phyloP scores from a whole-genome alignment of 441 rosid genomes.

The Kokia cookei region DNA sequence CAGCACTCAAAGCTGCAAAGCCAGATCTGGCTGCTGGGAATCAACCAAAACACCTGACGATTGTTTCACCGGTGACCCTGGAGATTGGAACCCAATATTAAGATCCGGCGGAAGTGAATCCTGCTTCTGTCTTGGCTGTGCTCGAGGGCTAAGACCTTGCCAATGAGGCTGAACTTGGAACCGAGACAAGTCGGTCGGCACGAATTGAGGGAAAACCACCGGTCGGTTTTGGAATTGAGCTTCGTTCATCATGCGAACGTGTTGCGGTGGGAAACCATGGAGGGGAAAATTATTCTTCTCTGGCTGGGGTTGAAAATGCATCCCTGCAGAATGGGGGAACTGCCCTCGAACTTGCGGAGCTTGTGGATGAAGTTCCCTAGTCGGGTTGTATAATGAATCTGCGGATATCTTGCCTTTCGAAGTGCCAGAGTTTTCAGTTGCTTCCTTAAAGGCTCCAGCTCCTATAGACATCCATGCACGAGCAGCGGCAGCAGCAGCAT shows the following conservation, averaged over 20 bases:
- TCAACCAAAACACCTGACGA: constrained; percentile 67
- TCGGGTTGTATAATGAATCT: constrained; percentile 57
- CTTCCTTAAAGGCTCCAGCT: constrained; percentile 54
- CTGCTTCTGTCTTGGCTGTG: constrained; percentile 54
- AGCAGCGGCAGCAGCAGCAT: constrained; percentile 71
- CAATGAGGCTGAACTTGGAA: constrained; percentile 60
- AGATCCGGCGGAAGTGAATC: constrained; percentile 82
- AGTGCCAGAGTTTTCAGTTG: constrained; percentile 30
- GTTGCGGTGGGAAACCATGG: constrained; percentile 52
- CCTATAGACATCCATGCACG: constrained; percentile 92
- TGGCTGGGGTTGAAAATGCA: constrained; percentile 43
- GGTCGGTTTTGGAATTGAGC: constrained; percentile 49
- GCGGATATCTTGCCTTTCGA: constrained; percentile 59
- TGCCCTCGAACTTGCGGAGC: constrained; percentile 26
- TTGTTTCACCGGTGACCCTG: constrained; percentile 78
- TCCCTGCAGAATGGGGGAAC: constrained; percentile 38
- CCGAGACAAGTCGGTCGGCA: constrained; percentile 51
- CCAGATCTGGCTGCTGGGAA: constrained; percentile 91
- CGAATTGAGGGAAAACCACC: constrained; percentile 49
- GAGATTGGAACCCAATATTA: constrained; percentile 84
- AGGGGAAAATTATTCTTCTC: constrained; percentile 47
- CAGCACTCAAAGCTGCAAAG: constrained; percentile 61
- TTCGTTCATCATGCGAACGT: constrained; percentile 32
- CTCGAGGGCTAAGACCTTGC: constrained; percentile 50
- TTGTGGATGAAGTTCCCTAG: constrained; percentile 49